Evolutionary conservation across 495 filamentous ascomycete species (phyloP).

Genomic region (Annulohypoxylon moriforme): DNA sequence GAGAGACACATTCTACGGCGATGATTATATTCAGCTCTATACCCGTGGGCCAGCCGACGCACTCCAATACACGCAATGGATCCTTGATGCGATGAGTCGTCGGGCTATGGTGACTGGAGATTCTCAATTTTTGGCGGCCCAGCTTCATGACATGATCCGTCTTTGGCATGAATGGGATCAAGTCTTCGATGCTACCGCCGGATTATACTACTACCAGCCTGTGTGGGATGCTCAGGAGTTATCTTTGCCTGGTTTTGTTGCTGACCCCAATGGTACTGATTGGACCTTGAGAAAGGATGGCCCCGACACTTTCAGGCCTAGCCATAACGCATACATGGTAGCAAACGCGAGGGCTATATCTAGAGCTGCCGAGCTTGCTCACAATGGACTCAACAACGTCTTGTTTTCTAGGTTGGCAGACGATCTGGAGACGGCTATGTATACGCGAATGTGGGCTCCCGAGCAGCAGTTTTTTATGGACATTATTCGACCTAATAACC

Average conservation of each 20-base stretch:
- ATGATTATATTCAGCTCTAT: conserved; percentile 58
- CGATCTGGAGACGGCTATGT: conserved; percentile 52
- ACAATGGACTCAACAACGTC: conserved; percentile 41
- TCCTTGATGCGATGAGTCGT: conserved; percentile 53
- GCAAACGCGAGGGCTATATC: conserved; percentile 57
- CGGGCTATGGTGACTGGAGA: conserved; percentile 56
- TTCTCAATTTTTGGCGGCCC: conserved; percentile 48
- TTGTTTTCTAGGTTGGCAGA: conserved; percentile 50
- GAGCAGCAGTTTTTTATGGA: conserved; percentile 60
- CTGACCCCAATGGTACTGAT: conserved; percentile 49
- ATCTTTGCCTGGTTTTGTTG: conserved; percentile 56
- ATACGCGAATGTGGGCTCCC: conserved; percentile 52
- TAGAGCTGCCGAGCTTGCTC: conserved; percentile 48
- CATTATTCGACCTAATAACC: conserved; percentile 49
- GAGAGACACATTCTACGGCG: conserved; percentile 52
- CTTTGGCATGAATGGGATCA: conserved; percentile 57
- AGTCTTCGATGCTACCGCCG: conserved; percentile 46
- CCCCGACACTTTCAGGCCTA: conserved; percentile 57
- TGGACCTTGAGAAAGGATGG: conserved; percentile 50
- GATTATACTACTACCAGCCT: conserved; percentile 57
- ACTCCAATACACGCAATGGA: conserved; percentile 58
- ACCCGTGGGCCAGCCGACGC: conserved; percentile 57
- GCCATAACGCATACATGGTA: conserved; percentile 61
- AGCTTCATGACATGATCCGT: conserved; percentile 56
- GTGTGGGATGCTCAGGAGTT: conserved; percentile 60